These are phyloP conservation scores for Candida xyloterini DNA, from an alignment of 805 yeast genomes.

Conservation along the genomic window DNA sequence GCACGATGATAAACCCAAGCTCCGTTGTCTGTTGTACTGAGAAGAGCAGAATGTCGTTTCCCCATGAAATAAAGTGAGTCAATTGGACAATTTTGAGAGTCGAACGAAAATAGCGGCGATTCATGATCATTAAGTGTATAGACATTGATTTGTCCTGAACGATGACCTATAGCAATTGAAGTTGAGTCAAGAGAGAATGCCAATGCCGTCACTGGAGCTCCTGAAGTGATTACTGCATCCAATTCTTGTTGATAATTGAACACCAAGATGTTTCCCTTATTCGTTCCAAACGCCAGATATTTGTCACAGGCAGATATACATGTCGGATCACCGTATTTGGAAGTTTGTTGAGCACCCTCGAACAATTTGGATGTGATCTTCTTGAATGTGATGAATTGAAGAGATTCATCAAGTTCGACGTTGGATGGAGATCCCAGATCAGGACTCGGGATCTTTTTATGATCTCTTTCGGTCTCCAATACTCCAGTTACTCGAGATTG, in stretches of 20 bases:
- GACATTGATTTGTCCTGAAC: slow-evolving; percentile 58
- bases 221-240: slow-evolving; percentile 38
- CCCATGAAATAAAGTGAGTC: slow-evolving; percentile 47
- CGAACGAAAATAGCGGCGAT: slow-evolving; percentile 30
- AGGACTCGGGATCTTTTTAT: neutral
- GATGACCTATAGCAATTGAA: slow-evolving; percentile 65
- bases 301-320: slow-evolving; percentile 40
- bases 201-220: slow-evolving; percentile 44
- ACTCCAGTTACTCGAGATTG: slow-evolving; percentile 17
- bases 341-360: neutral
- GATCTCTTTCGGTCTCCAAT: neutral
- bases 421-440: too few relatives aligned
- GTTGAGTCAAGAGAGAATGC: slow-evolving; percentile 67
- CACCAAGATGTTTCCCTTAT: slow-evolving; percentile 58
- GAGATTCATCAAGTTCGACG: slow-evolving; percentile 8
- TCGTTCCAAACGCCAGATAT: slow-evolving; percentile 64
- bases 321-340: slow-evolving; percentile 49
- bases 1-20: slow-evolving; percentile 64
- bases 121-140: slow-evolving; percentile 56
- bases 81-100: slow-evolving; percentile 33
- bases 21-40: slow-evolving; percentile 56
- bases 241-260: slow-evolving; percentile 69
- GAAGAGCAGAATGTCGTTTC: slow-evolving; percentile 50
- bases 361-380: slow-evolving; percentile 22
- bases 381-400: slow-evolving; percentile 32